Base-by-base conservation (phyloP, 164 flowering plant genomes). In the Aristolochia fimbriata region DNA sequence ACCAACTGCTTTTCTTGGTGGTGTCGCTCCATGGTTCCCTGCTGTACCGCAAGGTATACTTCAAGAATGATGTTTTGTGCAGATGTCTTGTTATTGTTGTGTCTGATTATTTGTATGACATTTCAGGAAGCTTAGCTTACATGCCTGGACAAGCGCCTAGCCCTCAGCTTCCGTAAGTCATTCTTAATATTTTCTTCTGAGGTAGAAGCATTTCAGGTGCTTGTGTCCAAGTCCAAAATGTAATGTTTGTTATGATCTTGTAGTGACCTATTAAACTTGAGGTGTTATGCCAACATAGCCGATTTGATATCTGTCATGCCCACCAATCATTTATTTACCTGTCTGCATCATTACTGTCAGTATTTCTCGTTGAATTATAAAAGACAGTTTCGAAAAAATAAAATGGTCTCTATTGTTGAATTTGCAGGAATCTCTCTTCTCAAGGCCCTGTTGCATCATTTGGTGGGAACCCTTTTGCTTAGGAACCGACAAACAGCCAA, bases 391-490 rank as follows among this genome's bases (percentile, higher is more conserved):
- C n/a, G n/a, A n/a, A n/a, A n/a, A n/a, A n/a, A n/a, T n/a, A n/a
- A n/a, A 3, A 6, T 37, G 43, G 43, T 10, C 10, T 37, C 10
- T 37, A 37, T 27, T 27, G 30, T 27, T 37, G 43, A 62, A 51
- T 66, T 51, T 64, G 65, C 80, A 86, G 93, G 80, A 78, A 68
- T 58, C 74, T 77, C 46, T 64, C 78, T 47, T 33, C 84, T 4
- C 85, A 79, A 47, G 80, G 78, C 23, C 74, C 81, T 61, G 77
- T 80, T 65, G 84, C 86, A 58, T 76, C 86, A 15, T 50, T 77
- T 4, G 85, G 87, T 51, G 87, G 88, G 61, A 86, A 86, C 69
- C 93, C 93, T n/a, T 86, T 86, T 71, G 87, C 87, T 3, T 83
- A 72, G 57, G 41, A 23, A 22, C 4, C 15, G 30, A 52, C 30